Percentiles rank a stretch among this genome's conserved stretches.
These are phyloP conservation scores for Alternaria ethzedia DNA, from an alignment of 2,329 filamentous ascomycete genomes.

Conservation along the genomic window DNA sequence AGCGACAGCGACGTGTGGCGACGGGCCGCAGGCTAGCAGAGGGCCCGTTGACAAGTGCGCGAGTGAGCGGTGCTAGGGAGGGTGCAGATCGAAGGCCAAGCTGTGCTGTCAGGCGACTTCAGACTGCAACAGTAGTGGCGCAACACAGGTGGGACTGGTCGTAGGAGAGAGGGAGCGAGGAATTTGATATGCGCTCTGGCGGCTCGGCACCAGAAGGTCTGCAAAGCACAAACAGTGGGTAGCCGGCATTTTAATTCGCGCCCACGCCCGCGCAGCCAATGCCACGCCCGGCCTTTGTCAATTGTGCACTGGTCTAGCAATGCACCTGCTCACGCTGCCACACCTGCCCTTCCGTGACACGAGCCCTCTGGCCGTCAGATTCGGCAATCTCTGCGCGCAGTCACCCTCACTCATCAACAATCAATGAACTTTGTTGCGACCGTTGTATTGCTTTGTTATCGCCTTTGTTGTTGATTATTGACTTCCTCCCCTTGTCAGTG, in stretches of 20 bases:
- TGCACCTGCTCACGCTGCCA: background rate
- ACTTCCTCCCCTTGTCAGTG: constrained; percentile 12
- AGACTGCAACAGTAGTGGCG: constrained; percentile 25
- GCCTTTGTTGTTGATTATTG: background rate
- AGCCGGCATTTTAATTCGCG: constrained; percentile 11
- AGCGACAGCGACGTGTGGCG: constrained; percentile 40
- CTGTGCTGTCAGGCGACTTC: constrained; percentile 14
- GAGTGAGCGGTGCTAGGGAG: constrained; percentile 6
- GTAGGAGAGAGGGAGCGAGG: constrained; percentile 20
- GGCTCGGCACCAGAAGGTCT: constrained; percentile 16
- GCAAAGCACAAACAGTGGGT: constrained; percentile 15
- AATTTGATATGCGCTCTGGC: constrained; percentile 30
- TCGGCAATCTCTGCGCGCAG: background rate
- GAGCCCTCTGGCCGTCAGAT: background rate
- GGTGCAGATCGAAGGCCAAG: constrained; percentile 15
- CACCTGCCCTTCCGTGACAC: background rate
- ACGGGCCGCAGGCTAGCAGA: constrained; percentile 32
- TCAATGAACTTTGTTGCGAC: background rate
- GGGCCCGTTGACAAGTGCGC: constrained; percentile 17
- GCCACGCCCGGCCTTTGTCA: constrained; percentile 20
- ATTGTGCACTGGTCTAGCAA: constrained; percentile 6
- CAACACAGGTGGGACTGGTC: constrained; percentile 12
- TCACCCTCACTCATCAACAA: background rate
- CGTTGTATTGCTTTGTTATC: background rate
- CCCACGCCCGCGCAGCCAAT: constrained; percentile 24